Base-by-base conservation (phyloP, 2,329 filamentous ascomycete species). In the Beauveria sp. region DNA sequence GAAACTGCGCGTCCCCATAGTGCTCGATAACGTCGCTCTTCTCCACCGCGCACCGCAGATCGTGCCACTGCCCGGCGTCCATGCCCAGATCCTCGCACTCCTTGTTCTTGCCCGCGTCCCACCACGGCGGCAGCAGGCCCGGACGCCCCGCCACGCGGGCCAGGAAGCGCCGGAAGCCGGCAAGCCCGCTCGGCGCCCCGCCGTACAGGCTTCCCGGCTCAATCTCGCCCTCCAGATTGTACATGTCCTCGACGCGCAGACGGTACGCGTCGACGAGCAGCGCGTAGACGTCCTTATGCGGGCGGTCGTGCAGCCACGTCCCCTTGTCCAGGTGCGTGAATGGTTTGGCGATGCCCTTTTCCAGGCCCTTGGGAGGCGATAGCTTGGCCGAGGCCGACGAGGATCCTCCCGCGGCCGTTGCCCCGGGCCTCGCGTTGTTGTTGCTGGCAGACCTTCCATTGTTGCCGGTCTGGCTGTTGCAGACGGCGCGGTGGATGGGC, bases 221-320 rank as follows among this genome's bases (percentile, higher is more conserved):
- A 1, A 56, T 40, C 0, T 69, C 55, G 45, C 71, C 70, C 1
- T 70, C 67, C 2, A 73, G 60, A 0, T 62, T 68, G 64, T 70
- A 68, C 9, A 67, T 62, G 62, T 80, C 78, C 3, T 76, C 71
- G n/a, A 75, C 62, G n/a, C 74, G 76, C n/a, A 83, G 65, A 34
- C 78, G 77, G 65, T 81, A 82, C 2, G 73, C 64, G 63, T 83
- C 80, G 59, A 82, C 74, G 12, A 83, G 74, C 1, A 80, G 65
- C 26, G 70, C 66, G 67, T 76, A 83, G 4, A 78, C 74, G 48
- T 81, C 79, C 20, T 67, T 67, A 64, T 79, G 71, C 1, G 77
- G 70, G 14, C 77, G 77, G 64, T 70, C 67, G 60, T 81, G 75
- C 3, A 83, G 74, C 69, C 72, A 82, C 3, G 69, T 79, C 40